These are phyloP conservation scores for Venturia aucupariae DNA, from an alignment of 2,329 filamentous ascomycete genomes.

Conservation along the genomic window DNA sequence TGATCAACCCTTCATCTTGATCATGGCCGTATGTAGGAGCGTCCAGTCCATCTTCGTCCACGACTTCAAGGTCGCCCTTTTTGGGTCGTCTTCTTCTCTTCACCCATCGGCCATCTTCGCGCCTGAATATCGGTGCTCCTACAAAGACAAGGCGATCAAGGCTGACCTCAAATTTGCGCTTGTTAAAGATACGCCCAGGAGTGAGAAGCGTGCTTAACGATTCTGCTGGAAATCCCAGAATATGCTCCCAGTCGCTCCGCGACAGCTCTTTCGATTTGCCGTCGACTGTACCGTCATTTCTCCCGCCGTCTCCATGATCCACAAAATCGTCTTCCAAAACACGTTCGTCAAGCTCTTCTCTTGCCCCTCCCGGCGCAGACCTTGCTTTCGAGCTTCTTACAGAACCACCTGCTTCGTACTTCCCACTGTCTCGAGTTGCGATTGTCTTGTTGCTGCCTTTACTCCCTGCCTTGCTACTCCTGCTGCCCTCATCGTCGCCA, in stretches of 20 bases:
- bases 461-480: slow-evolving; percentile 11
- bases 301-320: neutral
- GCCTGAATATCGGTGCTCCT: slow-evolving; percentile 33
- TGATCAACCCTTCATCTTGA: neutral
- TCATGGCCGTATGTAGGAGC: neutral
- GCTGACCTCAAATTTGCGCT: slow-evolving; percentile 31
- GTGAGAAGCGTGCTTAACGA: slow-evolving; percentile 32
- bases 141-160: slow-evolving; percentile 32
- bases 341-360: slow-evolving; percentile 15
- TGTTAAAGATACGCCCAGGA: slow-evolving; percentile 30
- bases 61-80: slow-evolving; percentile 18
- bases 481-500: slow-evolving; percentile 12
- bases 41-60: neutral
- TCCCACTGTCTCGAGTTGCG: neutral
- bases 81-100: slow-evolving; percentile 22
- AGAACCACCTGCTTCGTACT: neutral
- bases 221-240: slow-evolving; percentile 31
- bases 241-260: slow-evolving; percentile 26
- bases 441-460: slow-evolving; percentile 2
- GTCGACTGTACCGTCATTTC: neutral
- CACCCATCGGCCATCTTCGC: slow-evolving; percentile 32
- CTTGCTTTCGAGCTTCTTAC: slow-evolving; percentile 15
- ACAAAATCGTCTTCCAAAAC: slow-evolving; percentile 5
- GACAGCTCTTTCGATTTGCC: slow-evolving; percentile 7
- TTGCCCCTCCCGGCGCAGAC: slow-evolving; percentile 6